A percentile compares a stretch with the other conserved stretches of the same genome.
Evolutionary conservation across 1,284 basidiomycete genomes (phyloP).

Genomic region (Melampsora americana): DNA sequence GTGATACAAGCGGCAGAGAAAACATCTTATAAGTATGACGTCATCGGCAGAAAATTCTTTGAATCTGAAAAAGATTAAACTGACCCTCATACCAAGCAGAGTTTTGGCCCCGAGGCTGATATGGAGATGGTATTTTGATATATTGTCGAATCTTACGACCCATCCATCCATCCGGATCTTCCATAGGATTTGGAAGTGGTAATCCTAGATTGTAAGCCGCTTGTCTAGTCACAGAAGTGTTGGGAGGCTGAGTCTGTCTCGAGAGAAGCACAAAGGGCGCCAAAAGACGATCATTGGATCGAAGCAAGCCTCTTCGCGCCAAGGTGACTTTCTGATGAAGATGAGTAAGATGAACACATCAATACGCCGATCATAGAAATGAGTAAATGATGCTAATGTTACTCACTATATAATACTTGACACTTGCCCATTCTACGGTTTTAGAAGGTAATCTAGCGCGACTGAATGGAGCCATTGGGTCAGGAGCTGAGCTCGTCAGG

Average conservation of each 20-base stretch:
- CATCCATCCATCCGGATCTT: slow-evolving; percentile 22
- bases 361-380: background rate
- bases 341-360: background rate
- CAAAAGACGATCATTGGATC: slow-evolving; percentile 9
- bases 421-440: slow-evolving; percentile 1
- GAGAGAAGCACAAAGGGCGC: slow-evolving; percentile 13
- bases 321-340: slow-evolving; percentile 18
- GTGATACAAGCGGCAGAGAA: background rate
- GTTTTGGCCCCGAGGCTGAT: background rate
- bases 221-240: background rate
- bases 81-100: slow-evolving; percentile 20
- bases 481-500: background rate
- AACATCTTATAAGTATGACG: background rate
- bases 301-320: slow-evolving; percentile 4
- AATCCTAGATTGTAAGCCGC: slow-evolving; percentile 8
- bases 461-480: background rate
- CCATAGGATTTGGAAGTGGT: slow-evolving; percentile 16
- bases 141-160: slow-evolving; percentile 23
- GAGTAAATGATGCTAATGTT: background rate
- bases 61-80: background rate
- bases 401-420: slow-evolving; percentile 21
- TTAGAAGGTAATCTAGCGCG: background rate
- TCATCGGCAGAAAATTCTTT: no score
- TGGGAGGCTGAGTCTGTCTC: slow-evolving; percentile 4
- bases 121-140: slow-evolving; percentile 10